Percentiles rank a stretch among this genome's conserved stretches.
Conservation (phyloP, 148 eudicot genomes). For the Amaranthus cruentus region DNA sequence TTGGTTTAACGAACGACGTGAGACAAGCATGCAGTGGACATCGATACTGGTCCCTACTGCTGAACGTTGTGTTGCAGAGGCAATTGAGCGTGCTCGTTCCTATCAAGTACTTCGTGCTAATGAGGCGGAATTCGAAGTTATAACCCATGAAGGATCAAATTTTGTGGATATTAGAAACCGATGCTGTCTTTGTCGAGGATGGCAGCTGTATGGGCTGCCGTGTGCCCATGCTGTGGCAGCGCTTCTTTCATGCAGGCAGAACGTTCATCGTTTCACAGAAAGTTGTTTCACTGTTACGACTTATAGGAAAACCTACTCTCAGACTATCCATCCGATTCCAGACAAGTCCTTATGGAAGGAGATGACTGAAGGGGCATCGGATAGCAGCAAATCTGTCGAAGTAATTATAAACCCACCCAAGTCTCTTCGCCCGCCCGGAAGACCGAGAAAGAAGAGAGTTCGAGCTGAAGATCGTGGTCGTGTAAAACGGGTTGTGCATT, state of each 20-base stretch:
- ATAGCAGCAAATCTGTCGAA: slow-evolving; percentile 21
- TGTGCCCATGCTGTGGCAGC: slow-evolving; percentile 67
- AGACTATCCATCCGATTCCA: slow-evolving; percentile 54
- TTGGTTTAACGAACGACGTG: slow-evolving; percentile 63
- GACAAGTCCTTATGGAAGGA: slow-evolving; percentile 49
- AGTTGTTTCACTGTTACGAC: slow-evolving; percentile 55
- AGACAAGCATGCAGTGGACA: slow-evolving; percentile 51
- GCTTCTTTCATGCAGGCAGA: slow-evolving; percentile 47
- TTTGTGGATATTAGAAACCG: slow-evolving; percentile 53
- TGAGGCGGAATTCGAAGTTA: slow-evolving; percentile 56
- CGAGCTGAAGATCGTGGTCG: slow-evolving; percentile 56
- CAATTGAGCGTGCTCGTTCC: slow-evolving; percentile 48
- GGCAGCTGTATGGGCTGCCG: slow-evolving; percentile 56
- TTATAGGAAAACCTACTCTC: slow-evolving; percentile 49
- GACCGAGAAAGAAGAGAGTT: slow-evolving; percentile 54
- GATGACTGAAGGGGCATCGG: slow-evolving; percentile 27
- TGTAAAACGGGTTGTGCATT: slow-evolving; percentile 54
- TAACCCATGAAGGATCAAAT: slow-evolving; percentile 44
- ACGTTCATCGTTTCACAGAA: slow-evolving; percentile 50
- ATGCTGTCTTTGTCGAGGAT: slow-evolving; percentile 45
- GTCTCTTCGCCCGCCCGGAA: slow-evolving; percentile 52
- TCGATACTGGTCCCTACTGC: slow-evolving; percentile 50
- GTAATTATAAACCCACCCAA: slow-evolving; percentile 47
- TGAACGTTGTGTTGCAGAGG: slow-evolving; percentile 46
- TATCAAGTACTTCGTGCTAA: slow-evolving; percentile 52